Evolutionary conservation across 2,329 filamentous ascomycete genomes (phyloP).

Genomic region (Monosporascus sp.): DNA sequence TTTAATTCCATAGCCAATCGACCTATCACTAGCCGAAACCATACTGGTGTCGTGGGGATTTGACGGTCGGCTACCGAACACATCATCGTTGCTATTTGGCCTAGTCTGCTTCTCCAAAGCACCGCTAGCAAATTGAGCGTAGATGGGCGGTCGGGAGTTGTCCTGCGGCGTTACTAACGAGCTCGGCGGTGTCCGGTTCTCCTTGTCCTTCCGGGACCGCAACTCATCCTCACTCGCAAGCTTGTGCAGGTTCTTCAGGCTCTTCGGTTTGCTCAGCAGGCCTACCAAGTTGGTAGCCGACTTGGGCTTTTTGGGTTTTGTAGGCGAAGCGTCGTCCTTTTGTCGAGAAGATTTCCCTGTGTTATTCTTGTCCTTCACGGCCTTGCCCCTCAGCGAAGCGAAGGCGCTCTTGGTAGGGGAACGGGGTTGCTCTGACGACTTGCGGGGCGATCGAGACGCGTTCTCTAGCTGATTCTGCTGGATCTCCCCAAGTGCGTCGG

Average conservation of each 20-base stretch:
- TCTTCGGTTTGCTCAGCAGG: slow-evolving; percentile 71
- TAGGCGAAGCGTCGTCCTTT: slow-evolving; percentile 40
- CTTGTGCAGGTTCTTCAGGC: slow-evolving; percentile 61
- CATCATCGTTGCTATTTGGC: slow-evolving; percentile 6
- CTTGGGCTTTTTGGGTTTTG: slow-evolving; percentile 72
- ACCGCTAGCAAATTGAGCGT: slow-evolving; percentile 63
- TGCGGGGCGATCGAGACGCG: slow-evolving; percentile 21
- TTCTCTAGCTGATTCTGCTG: slow-evolving; percentile 45
- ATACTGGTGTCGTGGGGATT: slow-evolving; percentile 1
- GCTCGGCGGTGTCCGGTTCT: slow-evolving; percentile 66
- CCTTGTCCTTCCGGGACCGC: slow-evolving; percentile 63
- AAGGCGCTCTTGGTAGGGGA: slow-evolving; percentile 25
- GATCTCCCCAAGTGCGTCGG: slow-evolving; percentile 50
- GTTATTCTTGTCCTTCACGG: slow-evolving; percentile 28
- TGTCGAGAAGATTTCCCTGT: slow-evolving; percentile 28
- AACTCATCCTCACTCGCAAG: slow-evolving; percentile 45
- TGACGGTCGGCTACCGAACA: not conserved
- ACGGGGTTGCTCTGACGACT: slow-evolving; percentile 11
- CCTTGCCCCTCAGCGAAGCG: slow-evolving; percentile 35
- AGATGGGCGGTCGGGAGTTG: slow-evolving; percentile 63
- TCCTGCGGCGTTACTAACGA: slow-evolving; percentile 36
- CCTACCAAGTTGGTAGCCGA: slow-evolving; percentile 77
- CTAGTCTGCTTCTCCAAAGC: slow-evolving; percentile 23
- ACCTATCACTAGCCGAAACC: slow-evolving; percentile 11
- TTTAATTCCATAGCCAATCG: slow-evolving; percentile 27